These are phyloP conservation scores for Diutina scorzettiae DNA, from an alignment of 1,139 yeast species.

Conservation along the genomic window DNA sequence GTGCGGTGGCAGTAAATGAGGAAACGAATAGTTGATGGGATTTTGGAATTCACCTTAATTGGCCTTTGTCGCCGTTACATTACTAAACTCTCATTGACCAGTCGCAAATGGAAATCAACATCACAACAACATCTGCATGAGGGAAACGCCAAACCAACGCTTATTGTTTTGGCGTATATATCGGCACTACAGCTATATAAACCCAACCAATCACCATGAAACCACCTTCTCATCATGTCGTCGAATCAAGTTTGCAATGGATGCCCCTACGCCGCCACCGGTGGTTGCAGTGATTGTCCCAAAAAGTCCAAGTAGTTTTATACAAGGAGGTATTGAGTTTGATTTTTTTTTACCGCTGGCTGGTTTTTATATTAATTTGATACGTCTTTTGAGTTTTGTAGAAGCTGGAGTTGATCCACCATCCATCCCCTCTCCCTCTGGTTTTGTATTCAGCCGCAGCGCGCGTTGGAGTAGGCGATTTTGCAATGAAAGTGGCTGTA, in stretches of 20 bases:
- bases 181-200: too few relatives aligned
- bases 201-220: not conserved
- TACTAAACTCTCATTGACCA: too few relatives aligned
- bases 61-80: too few relatives aligned
- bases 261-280: constrained; percentile 4
- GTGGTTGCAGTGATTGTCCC: constrained; percentile 3
- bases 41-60: too few relatives aligned
- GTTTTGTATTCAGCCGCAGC: not conserved
- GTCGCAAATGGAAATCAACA: too few relatives aligned
- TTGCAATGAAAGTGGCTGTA: constrained; percentile 24
- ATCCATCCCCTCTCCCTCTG: not conserved
- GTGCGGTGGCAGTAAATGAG: too few relatives aligned
- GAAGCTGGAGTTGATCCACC: not conserved
- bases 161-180: not conserved
- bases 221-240: not conserved
- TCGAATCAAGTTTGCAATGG: not conserved
- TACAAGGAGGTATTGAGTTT: not conserved
- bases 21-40: too few relatives aligned
- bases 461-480: not conserved
- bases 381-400: not conserved
- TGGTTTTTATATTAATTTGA: not conserved
- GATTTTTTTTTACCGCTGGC: not conserved
- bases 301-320: not conserved
- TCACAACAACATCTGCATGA: too few relatives aligned
- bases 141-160: too few relatives aligned